phyloP scores from a whole-genome alignment of 2,329 filamentous ascomycete genomes.

The Capronia epimyces region DNA sequence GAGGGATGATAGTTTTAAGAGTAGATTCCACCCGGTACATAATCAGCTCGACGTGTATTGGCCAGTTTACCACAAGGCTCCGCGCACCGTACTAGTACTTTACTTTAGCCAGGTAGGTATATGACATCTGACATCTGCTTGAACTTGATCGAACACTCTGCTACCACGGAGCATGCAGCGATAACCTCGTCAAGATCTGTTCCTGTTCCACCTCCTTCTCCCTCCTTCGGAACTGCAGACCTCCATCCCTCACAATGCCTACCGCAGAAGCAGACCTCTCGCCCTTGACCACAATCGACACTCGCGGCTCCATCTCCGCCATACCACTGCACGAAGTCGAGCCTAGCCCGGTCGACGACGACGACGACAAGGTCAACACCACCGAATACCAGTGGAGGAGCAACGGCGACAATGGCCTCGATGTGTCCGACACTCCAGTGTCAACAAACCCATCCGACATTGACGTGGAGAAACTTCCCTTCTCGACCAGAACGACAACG shows the following conservation, averaged over 20 bases:
- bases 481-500: constrained; percentile 29
- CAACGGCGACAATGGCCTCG: constrained; percentile 17
- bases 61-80: background rate
- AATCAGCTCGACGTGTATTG: background rate
- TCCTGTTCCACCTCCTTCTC: background rate
- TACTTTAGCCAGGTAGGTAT: no score
- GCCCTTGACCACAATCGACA: constrained; percentile 17
- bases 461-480: constrained; percentile 38
- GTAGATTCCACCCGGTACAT: background rate
- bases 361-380: constrained; percentile 42
- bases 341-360: constrained; percentile 68
- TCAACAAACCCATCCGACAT: constrained; percentile 30
- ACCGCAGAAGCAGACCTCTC: constrained; percentile 16
- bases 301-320: constrained; percentile 41
- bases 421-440: constrained; percentile 44
- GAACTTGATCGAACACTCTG: no score
- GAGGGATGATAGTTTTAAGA: background rate
- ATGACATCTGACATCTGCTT: no score
- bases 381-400: constrained; percentile 21
- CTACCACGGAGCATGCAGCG: background rate
- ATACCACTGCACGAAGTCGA: constrained; percentile 71
- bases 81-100: background rate
- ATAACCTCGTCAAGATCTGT: background rate
- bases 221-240: no score
- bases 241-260: constrained; percentile 2